These are phyloP conservation scores for Phialocephala subalpina DNA, from an alignment of 2,329 filamentous ascomycete species.

Conservation along the genomic window DNA sequence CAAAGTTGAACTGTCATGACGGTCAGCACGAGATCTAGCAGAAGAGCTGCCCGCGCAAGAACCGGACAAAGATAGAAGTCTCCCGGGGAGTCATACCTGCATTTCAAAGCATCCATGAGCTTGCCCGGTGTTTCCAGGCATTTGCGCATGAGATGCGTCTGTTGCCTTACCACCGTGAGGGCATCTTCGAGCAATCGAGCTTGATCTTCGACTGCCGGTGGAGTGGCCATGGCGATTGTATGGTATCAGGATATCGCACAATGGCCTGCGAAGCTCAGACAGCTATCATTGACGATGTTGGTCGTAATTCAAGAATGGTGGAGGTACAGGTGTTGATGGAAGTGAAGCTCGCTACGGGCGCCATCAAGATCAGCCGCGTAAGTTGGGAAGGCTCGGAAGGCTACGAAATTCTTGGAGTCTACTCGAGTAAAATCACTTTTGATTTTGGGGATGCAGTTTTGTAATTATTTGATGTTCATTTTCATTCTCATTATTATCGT, in stretches of 20 bases:
- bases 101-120: slow-evolving; percentile 99
- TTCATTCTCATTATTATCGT: slow-evolving; percentile 13
- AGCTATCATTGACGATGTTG: slow-evolving; percentile 36
- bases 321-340: slow-evolving; percentile 19
- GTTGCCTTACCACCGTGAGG: slow-evolving; percentile 93
- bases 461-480: background rate
- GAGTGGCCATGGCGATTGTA: slow-evolving; percentile 54
- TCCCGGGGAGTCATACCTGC: slow-evolving; percentile 71
- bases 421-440: background rate
- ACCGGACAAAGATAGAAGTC: background rate
- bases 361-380: slow-evolving; percentile 31
- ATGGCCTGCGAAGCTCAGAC: slow-evolving; percentile 37
- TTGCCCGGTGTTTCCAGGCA: slow-evolving; percentile 97
- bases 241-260: slow-evolving; percentile 33
- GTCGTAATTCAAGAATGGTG: slow-evolving; percentile 25
- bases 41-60: slow-evolving; percentile 15
- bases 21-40: slow-evolving; percentile 39
- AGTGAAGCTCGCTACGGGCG: slow-evolving; percentile 31
- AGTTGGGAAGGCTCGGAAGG: slow-evolving; percentile 5
- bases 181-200: slow-evolving; percentile 97
- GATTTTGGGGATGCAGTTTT: background rate
- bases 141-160: slow-evolving; percentile 96
- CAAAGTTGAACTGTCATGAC: slow-evolving; percentile 79
- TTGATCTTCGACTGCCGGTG: slow-evolving; percentile 78
- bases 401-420: background rate